phyloP scores from a whole-genome alignment of 2,329 filamentous ascomycete genomes.

The Biscogniauxia marginata region DNA sequence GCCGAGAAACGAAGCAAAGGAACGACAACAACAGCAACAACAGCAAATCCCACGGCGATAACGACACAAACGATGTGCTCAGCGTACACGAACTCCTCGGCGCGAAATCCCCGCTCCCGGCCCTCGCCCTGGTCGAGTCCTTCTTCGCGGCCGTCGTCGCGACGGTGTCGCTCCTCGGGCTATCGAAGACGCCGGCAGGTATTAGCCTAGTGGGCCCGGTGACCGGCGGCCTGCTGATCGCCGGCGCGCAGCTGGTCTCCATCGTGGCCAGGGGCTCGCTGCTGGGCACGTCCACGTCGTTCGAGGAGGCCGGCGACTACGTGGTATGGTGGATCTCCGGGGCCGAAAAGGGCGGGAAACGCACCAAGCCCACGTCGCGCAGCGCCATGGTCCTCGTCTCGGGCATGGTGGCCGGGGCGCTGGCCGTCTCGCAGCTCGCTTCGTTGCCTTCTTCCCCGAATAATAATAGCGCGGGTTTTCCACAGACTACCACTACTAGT shows the following conservation, averaged over 20 bases:
- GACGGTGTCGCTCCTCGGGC: constrained; percentile 33
- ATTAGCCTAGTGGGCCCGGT: constrained; percentile 45
- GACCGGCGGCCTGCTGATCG: constrained; percentile 58
- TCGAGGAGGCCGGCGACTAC: constrained; percentile 58
- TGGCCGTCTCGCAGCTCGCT: constrained; percentile 33
- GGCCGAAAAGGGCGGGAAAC: constrained; percentile 20
- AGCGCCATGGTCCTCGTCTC: constrained; percentile 51
- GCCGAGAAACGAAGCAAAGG: constrained; percentile 22
- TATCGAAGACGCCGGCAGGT: constrained; percentile 28
- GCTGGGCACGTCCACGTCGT: constrained; percentile 60
- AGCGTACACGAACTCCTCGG: background rate
- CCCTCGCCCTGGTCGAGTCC: constrained; percentile 44
- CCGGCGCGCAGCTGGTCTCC: constrained; percentile 56
- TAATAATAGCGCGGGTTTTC: constrained; percentile 23
- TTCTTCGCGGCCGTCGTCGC: constrained; percentile 42
- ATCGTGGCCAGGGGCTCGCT: constrained; percentile 51
- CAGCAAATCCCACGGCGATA: background rate
- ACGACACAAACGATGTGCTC: background rate
- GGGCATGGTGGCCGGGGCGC: constrained; percentile 50
- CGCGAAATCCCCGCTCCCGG: background rate
- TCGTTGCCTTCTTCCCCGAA: constrained; percentile 32
- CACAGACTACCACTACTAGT: constrained; percentile 24
- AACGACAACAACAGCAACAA: background rate
- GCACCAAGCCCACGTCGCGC: constrained; percentile 33
- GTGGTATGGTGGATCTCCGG: constrained; percentile 43